A percentile compares a stretch with the other conserved stretches of the same genome.
phyloP scores from a whole-genome alignment of 176 grass and related monocot genomes.

The Zizania latifolia region DNA sequence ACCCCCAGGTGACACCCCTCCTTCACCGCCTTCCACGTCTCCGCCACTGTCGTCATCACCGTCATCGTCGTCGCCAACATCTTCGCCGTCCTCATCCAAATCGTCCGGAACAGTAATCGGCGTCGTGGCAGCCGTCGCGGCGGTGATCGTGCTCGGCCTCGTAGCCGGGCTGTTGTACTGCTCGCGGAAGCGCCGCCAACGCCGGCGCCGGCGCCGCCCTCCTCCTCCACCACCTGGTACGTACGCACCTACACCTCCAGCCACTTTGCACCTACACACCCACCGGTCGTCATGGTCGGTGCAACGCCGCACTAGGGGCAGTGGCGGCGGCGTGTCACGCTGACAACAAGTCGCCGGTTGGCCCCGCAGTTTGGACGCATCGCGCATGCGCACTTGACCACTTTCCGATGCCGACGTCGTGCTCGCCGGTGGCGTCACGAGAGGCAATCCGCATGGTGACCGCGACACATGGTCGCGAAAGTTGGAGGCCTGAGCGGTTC shows the following conservation, averaged over 20 bases:
- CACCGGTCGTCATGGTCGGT: not conserved
- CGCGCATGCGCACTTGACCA: constrained; percentile 1
- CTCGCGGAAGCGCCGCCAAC: constrained; percentile 11
- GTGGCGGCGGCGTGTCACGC: not conserved
- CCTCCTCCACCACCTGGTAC: constrained; percentile 10
- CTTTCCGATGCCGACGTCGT: not conserved
- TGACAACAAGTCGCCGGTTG: not conserved
- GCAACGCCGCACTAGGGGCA: not conserved
- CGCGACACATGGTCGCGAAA: not conserved
- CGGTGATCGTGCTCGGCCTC: constrained; percentile 23
- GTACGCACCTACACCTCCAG: not conserved
- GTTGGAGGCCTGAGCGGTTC: not conserved
- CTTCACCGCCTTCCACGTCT: not conserved
- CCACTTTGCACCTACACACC: constrained; percentile 2
- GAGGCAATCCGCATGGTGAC: not conserved
- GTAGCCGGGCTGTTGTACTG: constrained; percentile 32
- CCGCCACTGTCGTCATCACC: not conserved
- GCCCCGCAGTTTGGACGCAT: not conserved
- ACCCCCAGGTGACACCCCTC: not conserved
- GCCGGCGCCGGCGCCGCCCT: not conserved
- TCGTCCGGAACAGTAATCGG: not conserved
- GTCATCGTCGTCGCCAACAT: not conserved
- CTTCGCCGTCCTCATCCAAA: not conserved
- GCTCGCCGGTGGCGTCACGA: not conserved
- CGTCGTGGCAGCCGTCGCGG: not conserved